Evolutionary conservation across 805 yeast genomes (phyloP), one percentile per base, ranked within the genome.

Genomic region (Starmerella etchellsii): DNA sequence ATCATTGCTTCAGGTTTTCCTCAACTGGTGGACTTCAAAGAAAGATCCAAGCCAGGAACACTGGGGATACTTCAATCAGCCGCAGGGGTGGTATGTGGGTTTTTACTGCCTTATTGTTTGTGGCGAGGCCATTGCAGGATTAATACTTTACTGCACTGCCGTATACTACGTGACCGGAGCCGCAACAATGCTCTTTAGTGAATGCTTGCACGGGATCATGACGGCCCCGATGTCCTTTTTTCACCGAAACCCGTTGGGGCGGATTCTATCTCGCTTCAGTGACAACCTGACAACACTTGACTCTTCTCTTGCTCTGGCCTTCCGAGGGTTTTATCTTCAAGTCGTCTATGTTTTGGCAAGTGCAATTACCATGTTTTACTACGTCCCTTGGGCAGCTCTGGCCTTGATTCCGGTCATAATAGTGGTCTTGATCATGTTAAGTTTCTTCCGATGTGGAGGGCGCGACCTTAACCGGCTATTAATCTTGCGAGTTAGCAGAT

Each of bases 181-280:
- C 0, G 62, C 83, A 0, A 68, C 61, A 41, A 53, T 50, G n/a
- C 62, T 83, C 54, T 81, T 81, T 53, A 59, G 74, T 28, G 52
- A 52, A 37, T 83, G 93, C 0, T 64, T 76, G 41, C 57, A 65
- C 31, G 68, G 64, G 28, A 64, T 84, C n/a, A 60, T 82, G 41
- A 76, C 74, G 47, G 74, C 87, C 2, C 91, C 93, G 37, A 80
- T 81, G 85, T 60, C 76, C 0, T 84, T 72, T 56, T 67, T 81
- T 61, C 94, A 83, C 54, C 73, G 81, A 13, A 79, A 91, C 0
- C 95, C 95, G 18, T 69, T 80, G 67, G 94, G 95, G 1, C 68
- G 94, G 51, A 75, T 83, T 40, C 62, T 84, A 57, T 83, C 81
- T 59, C 67, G 94, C 50, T 82, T 83, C 58, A 81, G 94, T 3